Conservation (phyloP, 768 basidiomycete species). For the Lentinula guzmanii region DNA sequence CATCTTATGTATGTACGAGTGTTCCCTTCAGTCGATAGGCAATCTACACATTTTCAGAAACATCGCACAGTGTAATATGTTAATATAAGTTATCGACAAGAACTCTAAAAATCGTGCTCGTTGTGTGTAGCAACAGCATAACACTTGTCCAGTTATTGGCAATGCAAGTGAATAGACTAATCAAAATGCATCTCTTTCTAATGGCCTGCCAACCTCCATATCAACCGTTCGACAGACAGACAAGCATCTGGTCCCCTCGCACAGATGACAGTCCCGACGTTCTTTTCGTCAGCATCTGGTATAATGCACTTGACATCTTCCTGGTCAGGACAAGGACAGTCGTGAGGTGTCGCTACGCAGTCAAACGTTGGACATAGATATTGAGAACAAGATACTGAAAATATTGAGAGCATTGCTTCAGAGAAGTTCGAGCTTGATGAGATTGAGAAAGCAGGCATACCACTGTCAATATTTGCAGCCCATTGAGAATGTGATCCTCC, state of each 20-base stretch:
- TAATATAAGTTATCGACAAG: background rate
- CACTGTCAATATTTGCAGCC: conserved; percentile 57
- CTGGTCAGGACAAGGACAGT: conserved; percentile 74
- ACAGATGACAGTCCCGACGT: conserved; percentile 61
- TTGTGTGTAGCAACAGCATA: too few relatives aligned
- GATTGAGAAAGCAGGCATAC: conserved; percentile 30
- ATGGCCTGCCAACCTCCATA: conserved; percentile 31
- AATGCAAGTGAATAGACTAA: background rate
- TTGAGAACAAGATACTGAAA: conserved; percentile 61
- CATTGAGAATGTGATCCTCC: conserved; percentile 48
- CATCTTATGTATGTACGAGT: background rate
- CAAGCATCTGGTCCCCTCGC: conserved; percentile 64
- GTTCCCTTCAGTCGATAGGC: background rate
- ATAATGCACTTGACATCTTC: conserved; percentile 76
- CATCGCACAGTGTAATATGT: background rate
- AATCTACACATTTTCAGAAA: background rate
- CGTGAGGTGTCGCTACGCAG: conserved; percentile 55
- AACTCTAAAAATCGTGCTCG: background rate
- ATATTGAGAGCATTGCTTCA: background rate
- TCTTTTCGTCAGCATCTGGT: conserved; percentile 50
- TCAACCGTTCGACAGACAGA: conserved; percentile 37
- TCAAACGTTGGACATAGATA: conserved; percentile 73
- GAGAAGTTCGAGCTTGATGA: background rate
- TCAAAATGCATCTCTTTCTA: background rate
- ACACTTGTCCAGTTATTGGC: too few relatives aligned